Evolutionary conservation across 1,139 yeast genomes (phyloP), one percentile per base, ranked within the genome.

Genomic region (Candida dubliniensis): DNA sequence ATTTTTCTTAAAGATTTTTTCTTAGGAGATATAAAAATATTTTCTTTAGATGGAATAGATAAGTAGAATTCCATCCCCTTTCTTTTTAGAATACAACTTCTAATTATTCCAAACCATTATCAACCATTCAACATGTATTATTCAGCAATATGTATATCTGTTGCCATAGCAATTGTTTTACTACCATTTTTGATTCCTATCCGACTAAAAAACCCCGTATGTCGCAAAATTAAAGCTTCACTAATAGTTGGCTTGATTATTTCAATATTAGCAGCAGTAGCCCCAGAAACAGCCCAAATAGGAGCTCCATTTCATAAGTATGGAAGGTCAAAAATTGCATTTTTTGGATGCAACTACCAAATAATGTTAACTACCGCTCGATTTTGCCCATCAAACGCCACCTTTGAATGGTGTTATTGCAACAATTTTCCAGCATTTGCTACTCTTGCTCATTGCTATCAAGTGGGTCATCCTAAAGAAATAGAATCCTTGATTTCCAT

Each of bases 401-500:
- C 49, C 8, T 43, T 42, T 31, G 55, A 42, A 9, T 45, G 47
- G 41, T 67, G 74, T 47, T 55, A 52, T 41, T 71, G 77, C 50
- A 45, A 47, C 14, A 65, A 69, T 46, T 50, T 51, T 10, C 56
- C 62, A 38, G 75, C 76, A 1, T 56, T 72, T 52, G 69, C 76
- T n/a, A 69, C 76, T 1, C 63, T 71, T 38, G 60, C 76, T 7
- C 67, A 66, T 46, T 74, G 77, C 49, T 71, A 38, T 50, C 40
- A 51, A 12, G 43, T 48, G 1, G 64, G 63, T 2, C 61, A 62
- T 45, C 59, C 60, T 2, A 41, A 51, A 0, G 57, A 60, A 35
- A 53, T 67, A n/a, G 53, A 50, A 25, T 50, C 61, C 9, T 63
- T 68, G 45, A 39, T 71, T 13, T 45, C 49, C 8, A 50, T 53